These are phyloP conservation scores for Tardiomyces depauwii DNA, from an alignment of 1,139 yeast genomes.

Conservation along the genomic window DNA sequence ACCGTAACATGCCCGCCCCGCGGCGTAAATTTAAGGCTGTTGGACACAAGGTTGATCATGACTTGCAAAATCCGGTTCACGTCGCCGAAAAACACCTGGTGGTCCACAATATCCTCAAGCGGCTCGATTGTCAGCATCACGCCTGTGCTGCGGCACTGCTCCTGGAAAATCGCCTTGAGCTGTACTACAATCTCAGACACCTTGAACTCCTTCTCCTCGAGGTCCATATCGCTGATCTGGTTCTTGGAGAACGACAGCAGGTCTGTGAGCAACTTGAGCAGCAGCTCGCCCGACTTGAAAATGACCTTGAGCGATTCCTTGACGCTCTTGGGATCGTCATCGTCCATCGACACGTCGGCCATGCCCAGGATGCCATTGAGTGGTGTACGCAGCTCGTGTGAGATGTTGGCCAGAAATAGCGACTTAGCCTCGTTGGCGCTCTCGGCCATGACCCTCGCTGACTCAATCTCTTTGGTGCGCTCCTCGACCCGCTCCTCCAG, in stretches of 20 bases:
- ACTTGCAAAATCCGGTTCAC: constrained; percentile 88
- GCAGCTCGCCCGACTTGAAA: constrained; percentile 76
- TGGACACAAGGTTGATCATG: constrained; percentile 84
- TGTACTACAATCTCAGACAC: constrained; percentile 71
- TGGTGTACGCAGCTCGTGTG: constrained; percentile 88
- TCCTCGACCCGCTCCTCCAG: constrained; percentile 79
- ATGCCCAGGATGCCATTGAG: constrained; percentile 87
- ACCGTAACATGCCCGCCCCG: constrained; percentile 75
- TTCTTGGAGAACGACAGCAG: constrained; percentile 77
- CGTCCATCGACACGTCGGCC: constrained; percentile 90
- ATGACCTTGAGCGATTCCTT: constrained; percentile 63
- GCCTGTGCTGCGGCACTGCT: constrained; percentile 61
- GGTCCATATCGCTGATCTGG: constrained; percentile 52
- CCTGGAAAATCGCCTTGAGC: constrained; percentile 76
- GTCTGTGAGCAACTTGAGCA: constrained; percentile 78
- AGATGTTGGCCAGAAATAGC: constrained; percentile 84
- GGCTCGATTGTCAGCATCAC: constrained; percentile 23
- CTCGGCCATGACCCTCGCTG: constrained; percentile 27
- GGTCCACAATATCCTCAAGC: constrained; percentile 18
- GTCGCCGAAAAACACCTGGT: constrained; percentile 67
- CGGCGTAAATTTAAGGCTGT: constrained; percentile 85
- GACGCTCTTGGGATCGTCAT: constrained; percentile 55
- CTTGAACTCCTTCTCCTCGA: constrained; percentile 67
- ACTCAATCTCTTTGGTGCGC: constrained; percentile 77
- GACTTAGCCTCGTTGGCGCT: constrained; percentile 91